phyloP scores from a whole-genome alignment of 352 stramenopile species.

The Globisporangium yorkense region DNA sequence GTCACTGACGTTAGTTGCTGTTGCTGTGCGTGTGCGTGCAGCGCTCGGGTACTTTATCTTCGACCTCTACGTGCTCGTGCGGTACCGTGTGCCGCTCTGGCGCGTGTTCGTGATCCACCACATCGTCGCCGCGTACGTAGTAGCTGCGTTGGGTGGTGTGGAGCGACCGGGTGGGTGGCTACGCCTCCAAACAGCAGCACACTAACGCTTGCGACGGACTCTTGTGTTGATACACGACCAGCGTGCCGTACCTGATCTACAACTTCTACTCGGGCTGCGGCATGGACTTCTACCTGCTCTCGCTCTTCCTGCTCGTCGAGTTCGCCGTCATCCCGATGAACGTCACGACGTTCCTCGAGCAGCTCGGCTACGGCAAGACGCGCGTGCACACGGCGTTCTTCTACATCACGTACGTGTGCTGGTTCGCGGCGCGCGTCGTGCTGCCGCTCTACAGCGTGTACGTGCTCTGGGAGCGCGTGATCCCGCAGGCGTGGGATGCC shows the following conservation, averaged over 20 bases:
- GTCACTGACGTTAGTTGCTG: background rate
- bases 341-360: conserved; percentile 72
- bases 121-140: conserved; percentile 67
- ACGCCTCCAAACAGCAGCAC: background rate
- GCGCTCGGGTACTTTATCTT: conserved; percentile 82
- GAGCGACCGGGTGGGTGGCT: too few species aligned
- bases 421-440: conserved; percentile 68
- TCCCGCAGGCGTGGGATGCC: conserved; percentile 32
- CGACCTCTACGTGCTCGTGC: conserved; percentile 65
- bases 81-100: conserved; percentile 70
- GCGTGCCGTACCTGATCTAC: conserved; percentile 78
- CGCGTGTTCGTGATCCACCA: conserved; percentile 78
- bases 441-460: conserved; percentile 80
- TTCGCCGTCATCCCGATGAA: conserved; percentile 81
- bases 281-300: conserved; percentile 75
- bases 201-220: background rate
- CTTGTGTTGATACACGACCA: conserved; percentile 10
- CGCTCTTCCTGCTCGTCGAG: conserved; percentile 81
- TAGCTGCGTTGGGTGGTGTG: background rate
- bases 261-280: conserved; percentile 69
- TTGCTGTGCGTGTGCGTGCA: conserved; percentile 14
- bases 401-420: conserved; percentile 70
- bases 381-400: conserved; percentile 55
- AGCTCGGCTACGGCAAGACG: conserved; percentile 66
- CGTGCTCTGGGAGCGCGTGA: conserved; percentile 64